Base-by-base conservation (phyloP, 352 stramenopile genomes). In the Thraustotheca clavata region DNA sequence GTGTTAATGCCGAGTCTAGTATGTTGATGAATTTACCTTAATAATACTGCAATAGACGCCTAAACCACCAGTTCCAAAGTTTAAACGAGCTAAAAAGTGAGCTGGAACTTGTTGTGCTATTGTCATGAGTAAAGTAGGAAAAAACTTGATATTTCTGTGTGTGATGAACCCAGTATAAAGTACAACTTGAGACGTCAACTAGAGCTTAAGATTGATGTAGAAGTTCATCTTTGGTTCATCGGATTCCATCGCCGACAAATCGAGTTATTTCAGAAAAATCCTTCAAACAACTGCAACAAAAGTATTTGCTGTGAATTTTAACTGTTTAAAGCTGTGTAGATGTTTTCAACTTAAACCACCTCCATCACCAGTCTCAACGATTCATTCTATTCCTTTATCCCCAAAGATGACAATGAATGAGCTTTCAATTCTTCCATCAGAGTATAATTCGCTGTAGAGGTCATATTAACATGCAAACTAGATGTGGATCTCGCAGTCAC, bases 41-140 rank as follows among this genome's bases (percentile, higher is more conserved):
- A n/a, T n/a, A n/a, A n/a, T n/a, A n/a, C n/a, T n/a, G n/a, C n/a
- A n/a, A n/a, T n/a, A n/a, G n/a, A n/a, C n/a, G n/a, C n/a, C n/a
- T n/a, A 65, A 65, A 46, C 57, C 57, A 20, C 57, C 57, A 18
- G 57, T 65, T 29, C 57, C 57, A 3, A 65, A 65, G 22, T 65
- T 65, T 33, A 14, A 6, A 6, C 36, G 57, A 20, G 12, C 50
- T 34, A 60, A 40, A 49, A 60, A 60, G 50, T 60, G 31, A 31
- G 27, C 8, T 8, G 27, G 8, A 8, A 16, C 18, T 16, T 52
- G 8, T 18, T 27, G 8, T 8, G 46, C 46, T n/a, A n/a, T n/a
- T n/a, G n/a, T 60, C 3, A 43, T 46, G 8, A 22, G 11, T 18
- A 3, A 27, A 20, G 3, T 60, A 39, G 24, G 11, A 60, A 43